Percentiles rank a stretch among this genome's conserved stretches.
Conservation (phyloP, 306 rosid species). For the Purshia tridentata region DNA sequence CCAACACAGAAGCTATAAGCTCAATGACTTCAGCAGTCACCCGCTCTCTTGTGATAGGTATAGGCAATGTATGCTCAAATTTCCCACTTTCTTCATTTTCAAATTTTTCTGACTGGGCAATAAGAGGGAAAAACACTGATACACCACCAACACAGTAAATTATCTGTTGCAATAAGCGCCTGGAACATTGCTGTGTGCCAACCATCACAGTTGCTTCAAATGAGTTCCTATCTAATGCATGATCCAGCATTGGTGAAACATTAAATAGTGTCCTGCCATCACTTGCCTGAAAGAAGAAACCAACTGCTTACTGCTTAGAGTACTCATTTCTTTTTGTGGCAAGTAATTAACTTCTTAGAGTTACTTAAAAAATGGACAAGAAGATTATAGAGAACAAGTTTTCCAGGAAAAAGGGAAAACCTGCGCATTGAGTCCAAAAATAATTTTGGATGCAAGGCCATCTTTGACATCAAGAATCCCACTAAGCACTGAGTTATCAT, state of each 20-base stretch:
- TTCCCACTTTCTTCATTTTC: conserved; percentile 51
- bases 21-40: conserved; percentile 79
- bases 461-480: conserved; percentile 89
- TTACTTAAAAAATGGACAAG: neutral
- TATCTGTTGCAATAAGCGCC: conserved; percentile 87
- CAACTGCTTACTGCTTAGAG: conserved; percentile 22
- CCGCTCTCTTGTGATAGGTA: conserved; percentile 50
- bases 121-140: conserved; percentile 90
- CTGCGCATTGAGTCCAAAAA: conserved; percentile 97
- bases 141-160: conserved; percentile 98
- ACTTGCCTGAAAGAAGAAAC: conserved; percentile 70
- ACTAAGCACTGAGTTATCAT: conserved; percentile 62
- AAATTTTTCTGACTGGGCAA: conserved; percentile 66
- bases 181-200: conserved; percentile 90
- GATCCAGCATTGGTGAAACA: conserved; percentile 73
- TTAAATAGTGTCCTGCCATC: conserved; percentile 81
- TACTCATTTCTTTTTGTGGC: neutral
- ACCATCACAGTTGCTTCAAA: conserved; percentile 81
- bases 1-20: conserved; percentile 86
- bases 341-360: neutral
- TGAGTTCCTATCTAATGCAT: conserved; percentile 60
- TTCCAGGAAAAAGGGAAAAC: conserved; percentile 33
- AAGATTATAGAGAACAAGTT: neutral
- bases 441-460: conserved; percentile 78
- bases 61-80: conserved; percentile 36